phyloP scores from a whole-genome alignment of 495 filamentous ascomycete genomes.

The Neurospora terricola region DNA sequence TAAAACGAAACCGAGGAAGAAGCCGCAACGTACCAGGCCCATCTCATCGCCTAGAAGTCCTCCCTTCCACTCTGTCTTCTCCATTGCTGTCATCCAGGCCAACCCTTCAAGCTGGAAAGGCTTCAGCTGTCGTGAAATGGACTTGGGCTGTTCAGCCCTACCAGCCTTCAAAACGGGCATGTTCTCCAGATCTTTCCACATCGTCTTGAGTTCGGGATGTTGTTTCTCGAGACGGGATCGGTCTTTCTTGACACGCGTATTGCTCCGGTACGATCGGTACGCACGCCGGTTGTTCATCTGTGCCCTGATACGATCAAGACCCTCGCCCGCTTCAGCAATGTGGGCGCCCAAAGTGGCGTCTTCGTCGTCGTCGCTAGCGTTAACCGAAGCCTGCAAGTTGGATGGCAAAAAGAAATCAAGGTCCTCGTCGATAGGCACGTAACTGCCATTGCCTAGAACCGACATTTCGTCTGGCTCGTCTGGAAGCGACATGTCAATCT shows the following conservation, averaged over 20 bases:
- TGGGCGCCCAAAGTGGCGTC: slow-evolving; percentile 1
- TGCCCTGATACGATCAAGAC: slow-evolving; percentile 2
- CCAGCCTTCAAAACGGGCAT: slow-evolving; percentile 55
- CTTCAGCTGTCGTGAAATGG: slow-evolving; percentile 74
- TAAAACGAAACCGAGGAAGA: background rate
- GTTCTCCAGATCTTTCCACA: slow-evolving; percentile 71
- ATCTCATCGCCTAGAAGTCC: slow-evolving; percentile 92
- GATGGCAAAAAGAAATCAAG: background rate
- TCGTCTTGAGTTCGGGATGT: slow-evolving; percentile 68
- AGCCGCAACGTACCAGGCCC: slow-evolving; percentile 49
- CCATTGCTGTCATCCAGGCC: slow-evolving; percentile 87
- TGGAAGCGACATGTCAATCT: background rate
- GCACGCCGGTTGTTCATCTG: slow-evolving; percentile 16
- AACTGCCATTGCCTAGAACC: slow-evolving; percentile 1
- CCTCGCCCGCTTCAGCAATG: background rate
- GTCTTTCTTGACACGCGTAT: slow-evolving; percentile 13
- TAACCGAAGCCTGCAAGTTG: background rate
- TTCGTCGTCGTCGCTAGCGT: slow-evolving; percentile 3
- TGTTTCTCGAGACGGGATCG: slow-evolving; percentile 48
- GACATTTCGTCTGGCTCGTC: background rate
- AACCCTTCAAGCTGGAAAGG: slow-evolving; percentile 89
- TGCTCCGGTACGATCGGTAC: slow-evolving; percentile 14
- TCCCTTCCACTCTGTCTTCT: slow-evolving; percentile 73
- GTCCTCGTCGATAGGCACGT: background rate
- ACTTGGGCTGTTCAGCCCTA: slow-evolving; percentile 61